Conservation (phyloP, 108 stramenopile species). For the Skeletonema costatum region DNA sequence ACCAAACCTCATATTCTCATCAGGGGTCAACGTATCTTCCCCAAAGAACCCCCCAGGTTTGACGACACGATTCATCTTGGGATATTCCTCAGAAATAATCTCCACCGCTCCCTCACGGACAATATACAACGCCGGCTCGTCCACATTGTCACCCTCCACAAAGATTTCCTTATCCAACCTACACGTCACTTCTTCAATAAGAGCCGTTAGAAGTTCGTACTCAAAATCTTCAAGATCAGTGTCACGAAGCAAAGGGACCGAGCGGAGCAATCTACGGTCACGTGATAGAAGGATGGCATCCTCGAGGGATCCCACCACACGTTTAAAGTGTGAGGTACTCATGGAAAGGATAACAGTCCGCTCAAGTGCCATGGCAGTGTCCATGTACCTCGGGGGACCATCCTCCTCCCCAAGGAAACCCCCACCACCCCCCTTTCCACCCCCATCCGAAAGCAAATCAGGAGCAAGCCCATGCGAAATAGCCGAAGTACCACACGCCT, state of each 20-base stretch:
- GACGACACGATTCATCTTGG: constrained; percentile 24
- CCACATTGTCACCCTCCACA: constrained; percentile 42
- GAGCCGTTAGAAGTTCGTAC: constrained; percentile 39
- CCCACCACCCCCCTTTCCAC: neutral
- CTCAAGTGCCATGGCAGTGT: constrained; percentile 31
- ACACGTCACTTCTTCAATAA: constrained; percentile 26
- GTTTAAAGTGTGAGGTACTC: constrained; percentile 28
- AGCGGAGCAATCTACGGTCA: constrained; percentile 32
- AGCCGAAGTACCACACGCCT: constrained; percentile 44
- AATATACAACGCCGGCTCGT: constrained; percentile 44
- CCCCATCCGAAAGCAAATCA: neutral
- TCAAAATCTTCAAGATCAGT: constrained; percentile 47
- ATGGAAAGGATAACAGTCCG: constrained; percentile 43
- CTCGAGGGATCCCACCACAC: constrained; percentile 40
- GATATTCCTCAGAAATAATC: constrained; percentile 30
- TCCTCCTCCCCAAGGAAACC: neutral
- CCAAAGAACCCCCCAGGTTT: constrained; percentile 41
- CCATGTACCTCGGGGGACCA: constrained; percentile 3
- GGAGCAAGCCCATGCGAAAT: constrained; percentile 14
- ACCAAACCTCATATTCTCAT: constrained; percentile 55
- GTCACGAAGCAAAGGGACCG: constrained; percentile 40
- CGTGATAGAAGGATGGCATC: constrained; percentile 44
- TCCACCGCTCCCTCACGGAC: constrained; percentile 38
- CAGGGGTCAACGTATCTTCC: constrained; percentile 42
- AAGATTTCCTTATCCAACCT: constrained; percentile 39